Evolutionary conservation across 495 filamentous ascomycete genomes (phyloP).

Genomic region (Aspergillus bertholletiae): DNA sequence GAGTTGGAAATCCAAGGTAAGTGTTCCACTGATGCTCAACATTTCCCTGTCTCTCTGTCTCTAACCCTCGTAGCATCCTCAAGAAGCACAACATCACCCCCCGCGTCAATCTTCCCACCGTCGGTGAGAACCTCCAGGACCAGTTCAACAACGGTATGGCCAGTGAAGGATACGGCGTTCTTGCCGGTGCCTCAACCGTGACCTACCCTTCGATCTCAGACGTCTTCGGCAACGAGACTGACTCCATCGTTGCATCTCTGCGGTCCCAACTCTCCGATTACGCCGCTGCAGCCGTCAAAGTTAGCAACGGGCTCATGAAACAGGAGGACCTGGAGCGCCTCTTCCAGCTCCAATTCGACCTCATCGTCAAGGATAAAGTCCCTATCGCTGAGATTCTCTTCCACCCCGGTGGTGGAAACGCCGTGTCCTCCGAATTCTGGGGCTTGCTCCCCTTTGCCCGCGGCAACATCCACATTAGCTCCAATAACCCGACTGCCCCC

Average conservation of each 20-base stretch:
- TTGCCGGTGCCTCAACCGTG: slow-evolving; percentile 11
- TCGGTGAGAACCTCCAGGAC: slow-evolving; percentile 51
- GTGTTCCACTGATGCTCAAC: neutral
- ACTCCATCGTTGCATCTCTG: slow-evolving; percentile 19
- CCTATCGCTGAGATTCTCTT: slow-evolving; percentile 39
- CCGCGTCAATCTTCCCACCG: slow-evolving; percentile 34
- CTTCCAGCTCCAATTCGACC: slow-evolving; percentile 36
- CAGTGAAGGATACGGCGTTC: neutral
- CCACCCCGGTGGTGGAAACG: slow-evolving; percentile 17
- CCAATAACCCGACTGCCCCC: slow-evolving; percentile 24
- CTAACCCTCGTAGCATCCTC: slow-evolving; percentile 18
- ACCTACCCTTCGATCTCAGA: slow-evolving; percentile 16
- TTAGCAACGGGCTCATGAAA: slow-evolving; percentile 19
- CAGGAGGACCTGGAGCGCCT: slow-evolving; percentile 24
- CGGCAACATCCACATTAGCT: slow-evolving; percentile 53
- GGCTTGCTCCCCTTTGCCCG: slow-evolving; percentile 47
- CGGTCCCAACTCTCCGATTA: slow-evolving; percentile 18
- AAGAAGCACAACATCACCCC: slow-evolving; percentile 26
- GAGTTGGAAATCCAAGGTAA: slow-evolving; percentile 42
- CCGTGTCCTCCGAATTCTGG: slow-evolving; percentile 39
- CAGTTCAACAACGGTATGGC: slow-evolving; percentile 23
- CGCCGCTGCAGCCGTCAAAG: slow-evolving; percentile 24
- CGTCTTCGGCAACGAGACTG: slow-evolving; percentile 28
- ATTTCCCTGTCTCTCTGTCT: slow-evolving; percentile 3
- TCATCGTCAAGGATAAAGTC: slow-evolving; percentile 36